These are phyloP conservation scores for Sclerotinia spermophila DNA, from an alignment of 2,329 filamentous ascomycete genomes.

Conservation along the genomic window DNA sequence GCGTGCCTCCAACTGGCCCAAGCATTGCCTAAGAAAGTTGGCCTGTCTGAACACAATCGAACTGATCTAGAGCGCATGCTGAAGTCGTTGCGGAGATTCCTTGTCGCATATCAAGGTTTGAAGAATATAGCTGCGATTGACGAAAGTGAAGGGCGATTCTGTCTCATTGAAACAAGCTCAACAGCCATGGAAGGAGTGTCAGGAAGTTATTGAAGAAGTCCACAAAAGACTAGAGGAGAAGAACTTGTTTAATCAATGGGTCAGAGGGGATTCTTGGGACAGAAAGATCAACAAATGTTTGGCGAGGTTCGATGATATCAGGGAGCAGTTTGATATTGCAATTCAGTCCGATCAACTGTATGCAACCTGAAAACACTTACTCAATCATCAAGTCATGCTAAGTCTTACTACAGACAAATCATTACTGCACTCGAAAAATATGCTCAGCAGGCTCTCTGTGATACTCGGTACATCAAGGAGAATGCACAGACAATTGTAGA, in stretches of 20 bases:
- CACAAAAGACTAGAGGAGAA: constrained; percentile 1
- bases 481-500: neutral
- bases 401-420: neutral
- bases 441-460: neutral
- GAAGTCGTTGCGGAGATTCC: neutral
- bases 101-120: neutral
- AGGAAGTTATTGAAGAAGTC: neutral
- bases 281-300: neutral
- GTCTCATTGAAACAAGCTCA: neutral
- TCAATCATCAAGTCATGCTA: neutral
- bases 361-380: neutral
- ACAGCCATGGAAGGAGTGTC: neutral
- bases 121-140: neutral
- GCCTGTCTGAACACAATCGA: neutral
- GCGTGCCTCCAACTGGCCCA: neutral
- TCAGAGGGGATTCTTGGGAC: neutral
- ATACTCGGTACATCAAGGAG: neutral
- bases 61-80: neutral
- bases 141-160: neutral
- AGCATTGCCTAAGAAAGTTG: neutral
- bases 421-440: neutral
- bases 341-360: constrained; percentile 10
- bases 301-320: neutral
- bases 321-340: neutral
- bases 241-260: neutral